Base-by-base conservation (phyloP, 2,329 filamentous ascomycete species). In the Fusarium domesticum region DNA sequence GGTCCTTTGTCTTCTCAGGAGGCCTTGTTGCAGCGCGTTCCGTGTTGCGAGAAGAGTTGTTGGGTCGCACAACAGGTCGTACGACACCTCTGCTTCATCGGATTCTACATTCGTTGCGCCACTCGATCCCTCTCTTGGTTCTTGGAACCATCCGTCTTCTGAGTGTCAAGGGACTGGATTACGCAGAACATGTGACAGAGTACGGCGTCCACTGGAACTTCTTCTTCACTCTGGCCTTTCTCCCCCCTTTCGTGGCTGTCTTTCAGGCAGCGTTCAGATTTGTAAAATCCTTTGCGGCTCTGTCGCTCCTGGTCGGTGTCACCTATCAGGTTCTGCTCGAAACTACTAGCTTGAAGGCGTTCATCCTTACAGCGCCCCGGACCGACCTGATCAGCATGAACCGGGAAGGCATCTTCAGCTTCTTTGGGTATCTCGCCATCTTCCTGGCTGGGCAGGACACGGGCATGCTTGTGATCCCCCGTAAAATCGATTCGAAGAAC, bases 191-290 rank as follows among this genome's bases (percentile, higher is more conserved):
- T 71, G 89, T 96, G 46, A 90, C 89, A 12, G 93, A 98, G 64
- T 98, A 98, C 63, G 93, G 93, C 34, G 89, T 98, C 8, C 93
- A 98, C 67, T 98, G 93, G 93, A 98, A 98, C 67, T 98, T 98
- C 68, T 98, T 98, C 76, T 97, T 97, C 70, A 98, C 93, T 0
- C 75, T 98, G 8, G 91, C 84, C 6, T 79, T 96, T 37, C 71
- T 98, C 18, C 89, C 92, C 1, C 91, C 91, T 1, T 95, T 95
- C 59, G 83, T 95, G 40, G 90, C 92, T 19, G 65, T 93, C 0
- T 88, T 92, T 48, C 88, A 95, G 63, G 79, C 85, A 1, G 71
- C 84, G 0, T 79, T 92, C 45, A 73, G 76, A 14, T 61, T 86
- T 43, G 69, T 95, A 4, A 87, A 87, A 3, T 92, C 87, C 1